Evolutionary conservation across 179 eudicot genomes (phyloP).

Genomic region (Vitellaria paradoxa): DNA sequence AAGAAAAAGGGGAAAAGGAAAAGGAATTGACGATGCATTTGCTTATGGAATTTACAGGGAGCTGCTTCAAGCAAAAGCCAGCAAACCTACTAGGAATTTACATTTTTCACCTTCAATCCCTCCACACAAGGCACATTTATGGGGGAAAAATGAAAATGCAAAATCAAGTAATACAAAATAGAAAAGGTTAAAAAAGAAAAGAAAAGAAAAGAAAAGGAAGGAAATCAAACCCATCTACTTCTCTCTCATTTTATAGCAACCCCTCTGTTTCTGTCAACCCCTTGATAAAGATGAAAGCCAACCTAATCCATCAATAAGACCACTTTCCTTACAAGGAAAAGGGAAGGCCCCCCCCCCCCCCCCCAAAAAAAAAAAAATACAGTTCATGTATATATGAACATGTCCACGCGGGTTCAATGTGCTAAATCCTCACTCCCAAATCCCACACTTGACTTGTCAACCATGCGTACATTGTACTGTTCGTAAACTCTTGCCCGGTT

Average conservation of each 20-base stretch:
- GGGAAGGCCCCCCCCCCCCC: too few relatives aligned
- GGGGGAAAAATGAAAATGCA: constrained; percentile 20
- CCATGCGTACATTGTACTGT: constrained; percentile 70
- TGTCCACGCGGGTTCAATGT: constrained; percentile 31
- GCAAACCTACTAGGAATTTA: constrained; percentile 48
- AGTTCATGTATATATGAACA: constrained; percentile 18
- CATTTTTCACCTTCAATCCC: constrained; percentile 51
- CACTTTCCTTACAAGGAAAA: background rate
- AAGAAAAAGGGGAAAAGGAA: background rate
- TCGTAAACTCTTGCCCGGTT: constrained; percentile 86
- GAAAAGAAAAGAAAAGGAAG: constrained; percentile 10
- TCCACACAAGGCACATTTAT: constrained; percentile 25
- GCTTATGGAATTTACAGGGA: constrained; percentile 62
- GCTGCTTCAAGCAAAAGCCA: constrained; percentile 36
- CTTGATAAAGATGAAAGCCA: constrained; percentile 18
- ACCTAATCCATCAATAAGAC: constrained; percentile 18
- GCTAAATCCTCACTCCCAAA: constrained; percentile 56
- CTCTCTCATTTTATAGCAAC: constrained; percentile 14
- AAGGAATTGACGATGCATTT: constrained; percentile 23
- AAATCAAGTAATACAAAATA: constrained; percentile 25
- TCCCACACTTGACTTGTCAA: constrained; percentile 79
- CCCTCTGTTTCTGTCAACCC: constrained; percentile 1
- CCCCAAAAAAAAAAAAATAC: background rate
- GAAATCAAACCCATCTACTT: constrained; percentile 17
- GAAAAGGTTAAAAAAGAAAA: constrained; percentile 11